Conservation (phyloP, 2,329 filamentous ascomycete species). For the Pseudogymnoascus sp. region DNA sequence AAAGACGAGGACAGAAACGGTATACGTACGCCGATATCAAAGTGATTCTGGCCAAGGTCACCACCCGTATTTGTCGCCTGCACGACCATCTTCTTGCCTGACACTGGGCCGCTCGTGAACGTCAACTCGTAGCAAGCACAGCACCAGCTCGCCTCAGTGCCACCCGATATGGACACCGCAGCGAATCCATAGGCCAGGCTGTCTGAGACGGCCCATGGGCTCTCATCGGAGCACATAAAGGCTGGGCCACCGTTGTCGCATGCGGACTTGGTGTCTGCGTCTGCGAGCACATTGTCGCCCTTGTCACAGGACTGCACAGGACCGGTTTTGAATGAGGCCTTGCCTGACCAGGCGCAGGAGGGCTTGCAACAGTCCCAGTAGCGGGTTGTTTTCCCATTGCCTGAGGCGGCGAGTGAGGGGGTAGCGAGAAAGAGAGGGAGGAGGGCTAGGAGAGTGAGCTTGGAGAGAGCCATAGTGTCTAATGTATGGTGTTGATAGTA, state of each 20-base stretch:
- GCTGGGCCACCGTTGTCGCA: constrained; percentile 49
- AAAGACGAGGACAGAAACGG: neutral
- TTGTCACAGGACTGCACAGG: constrained; percentile 47
- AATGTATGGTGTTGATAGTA: neutral
- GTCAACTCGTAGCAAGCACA: constrained; percentile 52
- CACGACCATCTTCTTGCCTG: constrained; percentile 55
- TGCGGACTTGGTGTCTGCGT: constrained; percentile 40
- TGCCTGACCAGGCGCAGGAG: constrained; percentile 52
- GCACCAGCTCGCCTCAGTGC: constrained; percentile 53
- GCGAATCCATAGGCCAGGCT: constrained; percentile 55
- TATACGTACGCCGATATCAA: constrained; percentile 38
- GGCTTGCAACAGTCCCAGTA: constrained; percentile 66
- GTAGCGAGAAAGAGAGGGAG: constrained; percentile 20
- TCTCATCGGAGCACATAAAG: constrained; percentile 54
- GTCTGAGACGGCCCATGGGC: constrained; percentile 53
- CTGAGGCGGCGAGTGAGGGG: constrained; percentile 16
- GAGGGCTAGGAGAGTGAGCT: constrained; percentile 18
- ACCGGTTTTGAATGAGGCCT: constrained; percentile 40
- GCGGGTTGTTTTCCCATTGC: constrained; percentile 29
- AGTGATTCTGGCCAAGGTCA: constrained; percentile 49
- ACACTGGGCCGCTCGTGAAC: constrained; percentile 41
- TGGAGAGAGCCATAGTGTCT: constrained; percentile 19
- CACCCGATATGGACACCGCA: constrained; percentile 47
- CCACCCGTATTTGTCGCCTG: constrained; percentile 56
- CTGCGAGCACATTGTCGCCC: constrained; percentile 44